Conservation (phyloP, 2,329 filamentous ascomycete species). For the Diatrype stigma region DNA sequence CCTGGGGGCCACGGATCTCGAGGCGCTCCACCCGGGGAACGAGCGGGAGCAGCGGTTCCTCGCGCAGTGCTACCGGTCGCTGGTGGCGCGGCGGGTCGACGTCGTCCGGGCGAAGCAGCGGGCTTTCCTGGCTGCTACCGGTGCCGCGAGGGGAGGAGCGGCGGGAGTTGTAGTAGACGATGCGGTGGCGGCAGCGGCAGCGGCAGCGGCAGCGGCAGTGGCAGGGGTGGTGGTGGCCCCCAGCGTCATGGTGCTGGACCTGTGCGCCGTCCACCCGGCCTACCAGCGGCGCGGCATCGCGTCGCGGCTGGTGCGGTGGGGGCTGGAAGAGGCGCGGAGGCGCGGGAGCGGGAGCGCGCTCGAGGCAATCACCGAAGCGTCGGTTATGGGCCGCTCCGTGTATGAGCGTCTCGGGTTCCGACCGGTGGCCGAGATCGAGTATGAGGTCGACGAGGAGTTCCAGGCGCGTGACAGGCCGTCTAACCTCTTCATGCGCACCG, state of each 20-base stretch:
- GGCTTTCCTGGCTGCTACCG: constrained; percentile 30
- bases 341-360: constrained; percentile 37
- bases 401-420: constrained; percentile 44
- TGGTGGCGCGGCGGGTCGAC: constrained; percentile 40
- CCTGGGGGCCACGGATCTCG: constrained; percentile 28
- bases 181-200: too few relatives aligned
- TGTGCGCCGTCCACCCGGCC: constrained; percentile 48
- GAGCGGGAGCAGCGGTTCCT: constrained; percentile 42
- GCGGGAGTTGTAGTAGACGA: too few relatives aligned
- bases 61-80: constrained; percentile 37
- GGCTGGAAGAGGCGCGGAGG: constrained; percentile 37
- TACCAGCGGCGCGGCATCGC: constrained; percentile 50
- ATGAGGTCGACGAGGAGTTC: constrained; percentile 40
- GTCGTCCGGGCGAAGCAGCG: constrained; percentile 36
- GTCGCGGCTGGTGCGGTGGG: constrained; percentile 41
- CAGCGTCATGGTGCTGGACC: constrained; percentile 47
- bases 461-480: constrained; percentile 31
- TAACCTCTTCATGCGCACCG: constrained; percentile 45
- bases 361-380: constrained; percentile 43
- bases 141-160: too few relatives aligned
- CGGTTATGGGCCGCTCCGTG: constrained; percentile 42
- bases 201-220: too few relatives aligned
- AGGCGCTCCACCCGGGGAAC: constrained; percentile 38
- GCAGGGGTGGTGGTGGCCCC: too few relatives aligned
- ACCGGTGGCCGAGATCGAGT: constrained; percentile 34